phyloP scores from a whole-genome alignment of 192 early-diverging fungal species.

The Fimicolochytrium jonesii region DNA sequence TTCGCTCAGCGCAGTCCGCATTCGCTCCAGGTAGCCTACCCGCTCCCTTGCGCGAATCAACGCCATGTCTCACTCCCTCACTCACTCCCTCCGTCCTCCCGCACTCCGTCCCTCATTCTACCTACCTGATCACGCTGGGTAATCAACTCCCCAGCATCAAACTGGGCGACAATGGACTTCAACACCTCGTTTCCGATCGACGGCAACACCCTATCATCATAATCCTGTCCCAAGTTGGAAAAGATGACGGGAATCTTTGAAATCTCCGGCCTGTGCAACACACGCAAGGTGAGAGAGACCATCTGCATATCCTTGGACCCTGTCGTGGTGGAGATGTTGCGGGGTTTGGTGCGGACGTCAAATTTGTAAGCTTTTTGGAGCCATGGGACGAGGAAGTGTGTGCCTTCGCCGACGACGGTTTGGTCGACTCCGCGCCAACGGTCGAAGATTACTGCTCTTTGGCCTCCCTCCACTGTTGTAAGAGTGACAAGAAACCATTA shows the following conservation, averaged over 20 bases:
- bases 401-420: slow-evolving; percentile 81
- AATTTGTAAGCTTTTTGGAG: slow-evolving; percentile 84
- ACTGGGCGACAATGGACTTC: slow-evolving; percentile 97
- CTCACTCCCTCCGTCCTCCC: too few species aligned
- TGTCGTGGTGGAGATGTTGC: slow-evolving; percentile 98
- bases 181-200: slow-evolving; percentile 99
- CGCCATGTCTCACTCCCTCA: too few species aligned
- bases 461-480: slow-evolving; percentile 91
- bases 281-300: slow-evolving; percentile 89
- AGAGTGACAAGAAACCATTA: not conserved
- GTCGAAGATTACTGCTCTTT: slow-evolving; percentile 96
- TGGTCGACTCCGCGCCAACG: slow-evolving; percentile 86
- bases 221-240: slow-evolving; percentile 88
- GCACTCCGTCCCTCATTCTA: not conserved
- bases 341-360: slow-evolving; percentile 92
- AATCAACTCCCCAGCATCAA: slow-evolving; percentile 95
- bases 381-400: slow-evolving; percentile 98
- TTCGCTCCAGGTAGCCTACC: too few species aligned
- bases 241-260: slow-evolving; percentile 76
- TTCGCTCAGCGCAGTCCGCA: too few species aligned
- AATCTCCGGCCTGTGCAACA: slow-evolving; percentile 79
- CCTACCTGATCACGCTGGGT: slow-evolving; percentile 85
- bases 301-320: slow-evolving; percentile 99
- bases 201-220: slow-evolving; percentile 95
- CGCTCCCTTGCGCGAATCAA: too few species aligned